Conservation (phyloP, 1,284 basidiomycete genomes). For the Xanthoconium separans region DNA sequence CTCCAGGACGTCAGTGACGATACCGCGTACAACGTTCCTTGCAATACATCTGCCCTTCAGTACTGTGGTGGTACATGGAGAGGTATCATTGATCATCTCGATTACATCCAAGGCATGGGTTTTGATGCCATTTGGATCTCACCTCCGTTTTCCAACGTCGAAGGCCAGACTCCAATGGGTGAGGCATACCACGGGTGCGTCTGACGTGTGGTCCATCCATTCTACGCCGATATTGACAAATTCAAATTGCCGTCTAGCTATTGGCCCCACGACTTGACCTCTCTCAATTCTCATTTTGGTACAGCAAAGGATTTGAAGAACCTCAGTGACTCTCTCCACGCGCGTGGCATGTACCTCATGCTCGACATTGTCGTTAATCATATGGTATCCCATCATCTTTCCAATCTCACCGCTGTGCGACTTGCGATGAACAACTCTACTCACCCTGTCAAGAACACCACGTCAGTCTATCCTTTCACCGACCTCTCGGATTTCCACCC, state of each 20-base stretch:
- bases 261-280: slow-evolving; percentile 60
- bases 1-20: slow-evolving; percentile 46
- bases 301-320: slow-evolving; percentile 60
- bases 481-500: slow-evolving; percentile 36
- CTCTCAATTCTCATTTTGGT: slow-evolving; percentile 67
- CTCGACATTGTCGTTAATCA: slow-evolving; percentile 78
- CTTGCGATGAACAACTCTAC: slow-evolving; percentile 26
- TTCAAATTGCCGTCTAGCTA: slow-evolving; percentile 37
- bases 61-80: slow-evolving; percentile 80
- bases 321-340: slow-evolving; percentile 61
- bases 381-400: slow-evolving; percentile 42
- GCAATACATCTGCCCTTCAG: slow-evolving; percentile 51
- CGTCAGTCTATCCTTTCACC: slow-evolving; percentile 36
- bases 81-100: slow-evolving; percentile 67
- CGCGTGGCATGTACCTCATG: slow-evolving; percentile 75
- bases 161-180: slow-evolving; percentile 60
- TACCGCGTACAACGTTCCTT: slow-evolving; percentile 33
- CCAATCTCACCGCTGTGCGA: slow-evolving; percentile 29
- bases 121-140: slow-evolving; percentile 75
- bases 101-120: slow-evolving; percentile 76
- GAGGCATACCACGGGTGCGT: slow-evolving; percentile 61
- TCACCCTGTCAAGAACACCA: slow-evolving; percentile 38
- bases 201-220: not conserved
- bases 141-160: slow-evolving; percentile 63
- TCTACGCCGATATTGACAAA: not conserved